These are phyloP conservation scores for Neonothopanus nambi DNA, from an alignment of 1,284 basidiomycete genomes.

Conservation along the genomic window DNA sequence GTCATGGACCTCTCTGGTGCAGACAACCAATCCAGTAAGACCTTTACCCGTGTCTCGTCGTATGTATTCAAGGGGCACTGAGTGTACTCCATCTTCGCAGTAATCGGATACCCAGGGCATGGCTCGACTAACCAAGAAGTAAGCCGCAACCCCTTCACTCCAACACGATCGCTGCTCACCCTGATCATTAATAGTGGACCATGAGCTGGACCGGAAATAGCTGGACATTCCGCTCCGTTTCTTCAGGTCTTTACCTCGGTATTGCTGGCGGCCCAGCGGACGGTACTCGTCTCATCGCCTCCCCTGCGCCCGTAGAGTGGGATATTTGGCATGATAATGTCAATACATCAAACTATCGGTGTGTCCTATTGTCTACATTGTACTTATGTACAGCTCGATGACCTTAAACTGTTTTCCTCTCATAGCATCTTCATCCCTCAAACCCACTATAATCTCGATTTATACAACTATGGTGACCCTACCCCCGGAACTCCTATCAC, in stretches of 20 bases:
- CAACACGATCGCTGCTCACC: not conserved
- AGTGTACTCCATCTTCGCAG: not conserved
- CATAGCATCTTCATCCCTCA: conserved; percentile 13
- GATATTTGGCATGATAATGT: conserved; percentile 20
- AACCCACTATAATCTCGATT: conserved; percentile 14
- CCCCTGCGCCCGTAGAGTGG: conserved; percentile 14
- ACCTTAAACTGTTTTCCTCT: not conserved
- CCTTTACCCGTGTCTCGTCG: not conserved
- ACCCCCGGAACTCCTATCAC: conserved; percentile 17
- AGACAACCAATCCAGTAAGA: conserved; percentile 16
- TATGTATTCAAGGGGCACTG: not conserved
- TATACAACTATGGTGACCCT: conserved; percentile 14
- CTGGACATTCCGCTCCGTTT: conserved; percentile 17
- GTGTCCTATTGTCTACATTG: not conserved
- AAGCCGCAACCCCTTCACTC: not conserved
- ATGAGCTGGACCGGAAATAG: conserved; percentile 11
- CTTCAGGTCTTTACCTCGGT: conserved; percentile 10
- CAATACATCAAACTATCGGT: conserved; percentile 17
- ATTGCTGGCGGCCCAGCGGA: conserved; percentile 8
- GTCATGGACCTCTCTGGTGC: conserved; percentile 17
- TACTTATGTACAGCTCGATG: not conserved
- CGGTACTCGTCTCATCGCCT: conserved; percentile 12
- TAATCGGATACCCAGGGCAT: conserved; percentile 3
- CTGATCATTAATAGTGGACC: conserved; percentile 16
- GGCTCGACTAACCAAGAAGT: not conserved